Conservation (phyloP, 2,329 filamentous ascomycete species). For the Epichloe glyceriae region DNA sequence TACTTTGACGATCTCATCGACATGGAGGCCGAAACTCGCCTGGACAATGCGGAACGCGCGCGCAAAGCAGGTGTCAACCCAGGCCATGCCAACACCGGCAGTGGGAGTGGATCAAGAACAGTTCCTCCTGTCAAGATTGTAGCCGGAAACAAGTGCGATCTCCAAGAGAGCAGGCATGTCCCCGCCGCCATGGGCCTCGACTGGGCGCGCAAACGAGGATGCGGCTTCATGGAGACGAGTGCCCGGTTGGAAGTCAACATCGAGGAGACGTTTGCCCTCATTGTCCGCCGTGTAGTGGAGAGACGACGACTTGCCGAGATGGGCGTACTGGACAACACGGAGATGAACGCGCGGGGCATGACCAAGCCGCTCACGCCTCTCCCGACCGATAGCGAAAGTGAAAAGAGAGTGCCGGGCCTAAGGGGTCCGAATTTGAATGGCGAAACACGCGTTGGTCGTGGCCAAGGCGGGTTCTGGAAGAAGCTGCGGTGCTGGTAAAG, state of each 20-base stretch:
- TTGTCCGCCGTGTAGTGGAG: conserved; percentile 49
- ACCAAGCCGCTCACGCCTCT: conserved; percentile 46
- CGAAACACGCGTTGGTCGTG: conserved; percentile 29
- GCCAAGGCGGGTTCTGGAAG: conserved; percentile 39
- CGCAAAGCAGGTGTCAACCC: conserved; percentile 27
- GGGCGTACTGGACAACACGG: conserved; percentile 28
- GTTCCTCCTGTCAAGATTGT: conserved; percentile 69
- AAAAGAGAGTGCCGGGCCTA: conserved; percentile 34
- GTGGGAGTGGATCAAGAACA: conserved; percentile 30
- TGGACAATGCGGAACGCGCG: conserved; percentile 47
- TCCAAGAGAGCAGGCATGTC: conserved; percentile 56
- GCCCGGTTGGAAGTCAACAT: conserved; percentile 77
- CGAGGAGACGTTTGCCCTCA: conserved; percentile 72
- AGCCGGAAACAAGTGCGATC: conserved; percentile 76
- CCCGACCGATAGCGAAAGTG: conserved; percentile 23
- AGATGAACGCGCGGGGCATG: conserved; percentile 37
- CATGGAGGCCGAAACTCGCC: conserved; percentile 61
- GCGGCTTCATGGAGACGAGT: conserved; percentile 85
- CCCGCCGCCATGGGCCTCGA: conserved; percentile 59
- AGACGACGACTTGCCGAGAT: conserved; percentile 36
- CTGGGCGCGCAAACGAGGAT: conserved; percentile 60
- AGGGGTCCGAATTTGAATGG: conserved; percentile 30
- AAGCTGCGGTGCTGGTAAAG: conserved; percentile 42
- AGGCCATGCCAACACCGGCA: conserved; percentile 14
- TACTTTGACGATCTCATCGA: conserved; percentile 77